Percentiles rank a stretch among this genome's conserved stretches.
These are phyloP conservation scores for Benincasa hispida DNA, from an alignment of 306 rosid species.

Conservation along the genomic window DNA sequence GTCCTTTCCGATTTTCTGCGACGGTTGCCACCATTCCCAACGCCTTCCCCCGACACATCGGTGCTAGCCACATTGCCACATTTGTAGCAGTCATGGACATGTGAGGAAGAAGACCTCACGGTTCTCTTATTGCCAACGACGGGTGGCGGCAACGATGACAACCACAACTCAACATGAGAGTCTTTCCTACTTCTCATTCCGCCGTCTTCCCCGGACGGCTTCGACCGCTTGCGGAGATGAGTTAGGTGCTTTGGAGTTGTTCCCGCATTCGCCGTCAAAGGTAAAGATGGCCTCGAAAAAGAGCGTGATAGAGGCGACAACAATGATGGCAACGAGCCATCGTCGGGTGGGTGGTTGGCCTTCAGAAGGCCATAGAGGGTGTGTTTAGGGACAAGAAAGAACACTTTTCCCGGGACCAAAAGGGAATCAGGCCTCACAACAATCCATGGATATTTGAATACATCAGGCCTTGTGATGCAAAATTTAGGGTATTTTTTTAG, in stretches of 20 bases:
- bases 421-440: constrained; percentile 49
- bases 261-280: not conserved
- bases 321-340: not conserved
- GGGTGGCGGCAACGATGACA: too few species aligned
- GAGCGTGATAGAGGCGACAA: not conserved
- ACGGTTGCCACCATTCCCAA: not conserved
- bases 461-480: constrained; percentile 50
- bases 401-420: constrained; percentile 46
- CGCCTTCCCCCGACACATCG: not conserved
- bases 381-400: constrained; percentile 41
- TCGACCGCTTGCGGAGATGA: not conserved
- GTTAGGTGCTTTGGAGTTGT: constrained; percentile 15
- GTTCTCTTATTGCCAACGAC: not conserved
- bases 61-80: not conserved
- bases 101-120: not conserved
- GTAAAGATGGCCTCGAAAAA: not conserved
- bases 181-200: not conserved
- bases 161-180: not conserved
- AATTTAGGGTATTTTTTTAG: constrained; percentile 49
- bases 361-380: constrained; percentile 43
- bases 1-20: not conserved
- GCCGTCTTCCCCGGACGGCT: not conserved
- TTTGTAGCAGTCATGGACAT: not conserved
- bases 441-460: constrained; percentile 58
- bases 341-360: not conserved